Percentiles rank a stretch among this genome's conserved stretches.
Evolutionary conservation across 495 filamentous ascomycete species (phyloP).

Genomic region (Aspergillus diversus): DNA sequence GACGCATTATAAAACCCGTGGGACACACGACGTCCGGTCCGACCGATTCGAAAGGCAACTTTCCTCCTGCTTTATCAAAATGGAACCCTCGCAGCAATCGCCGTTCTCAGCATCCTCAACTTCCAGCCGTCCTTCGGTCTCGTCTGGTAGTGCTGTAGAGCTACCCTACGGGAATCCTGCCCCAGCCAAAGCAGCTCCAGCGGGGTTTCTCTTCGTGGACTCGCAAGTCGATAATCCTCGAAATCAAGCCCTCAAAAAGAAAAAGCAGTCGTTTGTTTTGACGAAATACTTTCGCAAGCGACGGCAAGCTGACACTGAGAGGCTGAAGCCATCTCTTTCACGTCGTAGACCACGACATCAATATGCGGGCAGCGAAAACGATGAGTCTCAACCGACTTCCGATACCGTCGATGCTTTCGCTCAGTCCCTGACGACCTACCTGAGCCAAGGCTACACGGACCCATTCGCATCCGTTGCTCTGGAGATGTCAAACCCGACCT

Average conservation of each 20-base stretch:
- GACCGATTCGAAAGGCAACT: not conserved
- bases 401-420: not conserved
- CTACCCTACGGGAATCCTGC: constrained; percentile 1
- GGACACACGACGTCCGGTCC: not conserved
- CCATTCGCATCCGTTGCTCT: constrained; percentile 11
- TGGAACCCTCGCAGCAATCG: not conserved
- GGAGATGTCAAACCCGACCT: constrained; percentile 14
- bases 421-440: constrained; percentile 10
- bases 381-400: not conserved
- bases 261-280: not conserved
- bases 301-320: not conserved
- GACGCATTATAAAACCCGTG: constrained; percentile 3
- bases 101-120: not conserved
- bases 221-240: constrained; percentile 1
- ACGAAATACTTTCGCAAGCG: not conserved
- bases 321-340: not conserved
- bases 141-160: not conserved
- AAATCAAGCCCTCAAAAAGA: not conserved
- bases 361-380: not conserved
- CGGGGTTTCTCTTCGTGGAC: not conserved
- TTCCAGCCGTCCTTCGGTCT: not conserved
- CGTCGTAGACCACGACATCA: not conserved
- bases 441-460: constrained; percentile 16
- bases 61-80: not conserved
- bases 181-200: not conserved